phyloP scores from a whole-genome alignment of 495 filamentous ascomycete species.

The Penicillium nucicola region DNA sequence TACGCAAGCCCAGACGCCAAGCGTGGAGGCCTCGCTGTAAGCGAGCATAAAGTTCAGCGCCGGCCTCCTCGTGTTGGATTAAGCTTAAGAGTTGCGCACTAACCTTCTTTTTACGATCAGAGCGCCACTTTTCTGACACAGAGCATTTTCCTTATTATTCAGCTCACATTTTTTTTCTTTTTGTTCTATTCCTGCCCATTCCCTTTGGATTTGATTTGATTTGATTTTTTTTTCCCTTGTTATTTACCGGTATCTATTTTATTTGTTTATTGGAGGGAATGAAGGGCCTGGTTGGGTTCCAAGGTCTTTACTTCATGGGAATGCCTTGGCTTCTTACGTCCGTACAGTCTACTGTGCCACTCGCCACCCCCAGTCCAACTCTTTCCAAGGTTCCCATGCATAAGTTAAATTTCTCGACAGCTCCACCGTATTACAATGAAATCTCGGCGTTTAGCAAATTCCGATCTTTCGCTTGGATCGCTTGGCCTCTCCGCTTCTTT shows the following conservation, averaged over 20 bases:
- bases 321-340: no score
- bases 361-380: slow-evolving; percentile 3
- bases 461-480: slow-evolving; percentile 21
- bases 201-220: no score
- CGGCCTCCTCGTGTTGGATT: slow-evolving; percentile 49
- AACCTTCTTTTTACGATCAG: slow-evolving; percentile 38
- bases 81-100: slow-evolving; percentile 51
- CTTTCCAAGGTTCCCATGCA: slow-evolving; percentile 24
- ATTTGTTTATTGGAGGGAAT: no score
- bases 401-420: not conserved
- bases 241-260: no score
- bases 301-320: no score
- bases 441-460: slow-evolving; percentile 29
- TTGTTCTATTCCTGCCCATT: no score
- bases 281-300: no score
- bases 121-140: slow-evolving; percentile 37
- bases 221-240: not conserved
- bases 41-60: slow-evolving; percentile 44
- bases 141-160: slow-evolving; percentile 8
- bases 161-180: not conserved
- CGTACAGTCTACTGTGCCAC: not conserved
- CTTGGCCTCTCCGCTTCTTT: slow-evolving; percentile 22
- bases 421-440: slow-evolving; percentile 2
- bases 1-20: slow-evolving; percentile 16
- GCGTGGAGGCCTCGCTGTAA: slow-evolving; percentile 27